Evolutionary conservation across 805 yeast genomes (phyloP), one percentile per base, ranked within the genome.

Genomic region (Ogataea saltuana): DNA sequence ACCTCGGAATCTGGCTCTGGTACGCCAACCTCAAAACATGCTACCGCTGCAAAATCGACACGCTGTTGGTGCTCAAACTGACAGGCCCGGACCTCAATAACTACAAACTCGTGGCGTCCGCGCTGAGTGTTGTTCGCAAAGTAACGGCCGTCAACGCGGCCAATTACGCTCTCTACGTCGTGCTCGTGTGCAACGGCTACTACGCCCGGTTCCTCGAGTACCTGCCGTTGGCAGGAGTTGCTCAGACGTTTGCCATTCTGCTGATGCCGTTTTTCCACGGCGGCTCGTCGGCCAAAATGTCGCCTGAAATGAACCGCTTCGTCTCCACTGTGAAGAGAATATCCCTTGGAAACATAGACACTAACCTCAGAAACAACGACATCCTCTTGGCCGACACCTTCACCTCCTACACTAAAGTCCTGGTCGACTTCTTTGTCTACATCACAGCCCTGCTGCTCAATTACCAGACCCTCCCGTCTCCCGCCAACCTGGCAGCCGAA

Each of bases 341-440:
- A 4, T 39, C 74, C 4, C 39, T 58, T 2, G 95, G 95, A 2
- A 70, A 72, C 2, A 79, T 88, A 23, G 83, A 84, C 55, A 54
- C 63, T 12, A 73, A 74, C 12, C 64, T 76, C 60, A 69, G 96
- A 54, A 77, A 85, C 13, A 85, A 86, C 42, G 97, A 91, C 59
- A 85, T 91, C 28, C 64, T 93, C 35, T 61, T 90, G 11, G 80
- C 96, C 6, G 99, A 91, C 67, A 80, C 89, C 4, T 68, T 93
- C 34, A 85, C 95, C 0, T 88, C 97, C 0, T 88, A 85, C 59
- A 70, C 88, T 3, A 81, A 81, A 57, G 85, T 88, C 0, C 55
- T 88, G 36, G 82, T 85, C 34, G 98, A 93, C 62, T 65, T 84
- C 16, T 74, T 76, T 3, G 69, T 85, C 26, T 77, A 78, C 51